Base-by-base conservation (phyloP, 305 asterid genomes). In the Andrographis paniculata region DNA sequence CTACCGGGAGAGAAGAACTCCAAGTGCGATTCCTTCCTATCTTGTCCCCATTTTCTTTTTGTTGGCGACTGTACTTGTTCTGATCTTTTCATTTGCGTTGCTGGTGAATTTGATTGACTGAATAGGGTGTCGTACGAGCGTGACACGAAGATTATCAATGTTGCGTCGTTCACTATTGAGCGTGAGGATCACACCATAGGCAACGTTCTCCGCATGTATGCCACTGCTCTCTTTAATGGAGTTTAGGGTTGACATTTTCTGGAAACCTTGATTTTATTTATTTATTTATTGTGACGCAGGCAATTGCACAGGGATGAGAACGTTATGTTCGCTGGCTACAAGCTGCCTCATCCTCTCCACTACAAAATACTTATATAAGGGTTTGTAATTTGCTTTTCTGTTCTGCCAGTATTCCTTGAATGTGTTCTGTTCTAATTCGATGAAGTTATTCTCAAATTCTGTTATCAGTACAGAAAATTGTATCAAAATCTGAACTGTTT, bases 271-370 rank as follows among this genome's bases (percentile, higher is more conserved):
- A n/a, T n/a, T n/a, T n/a, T 42, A 30, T 17, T 39, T 30, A 18
- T 54, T 3, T 14, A 37, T 22, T 44, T 14, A 36, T 33, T 42
- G 39, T 23, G 27, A 61, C 42, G 31, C 73, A 87, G 95, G 97
- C 97, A 88, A 40, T 33, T 88, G 69, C 97, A 88, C 58, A 71
- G 97, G 57, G 95, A 88, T 43, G 81, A 75, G 23, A 78, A 75
- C 64, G 89, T 84, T 15, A 62, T 88, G 20, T 88, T 88, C 66
- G 83, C 97, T 58, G 97, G 95, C 28, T 84, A 88, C 83, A 88
- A 88, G 81, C 65, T 88, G 68, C 97, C 95, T 35, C 95, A 88
- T 44, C 97, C 97, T 15, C 97, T 88, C 30, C 85, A 84, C 74
- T 88, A 88, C 79, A 78, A 80, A 62, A 80, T 87, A 20, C 52